Base-by-base conservation (phyloP, 129 eudicot genomes). In the Flaveria brownii region DNA sequence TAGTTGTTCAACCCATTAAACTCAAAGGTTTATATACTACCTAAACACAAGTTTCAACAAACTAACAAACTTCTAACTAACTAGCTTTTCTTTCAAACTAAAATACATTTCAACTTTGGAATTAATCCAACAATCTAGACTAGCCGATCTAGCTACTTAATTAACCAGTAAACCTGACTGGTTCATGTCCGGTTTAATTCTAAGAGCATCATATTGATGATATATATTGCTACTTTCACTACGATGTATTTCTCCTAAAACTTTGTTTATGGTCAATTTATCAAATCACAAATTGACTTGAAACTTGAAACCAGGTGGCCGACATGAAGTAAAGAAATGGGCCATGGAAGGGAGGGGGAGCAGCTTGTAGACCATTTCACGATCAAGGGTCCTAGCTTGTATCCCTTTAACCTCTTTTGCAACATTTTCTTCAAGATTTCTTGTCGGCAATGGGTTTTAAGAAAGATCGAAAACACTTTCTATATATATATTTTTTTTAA, bases 301-400 rank as follows among this genome's bases (percentile, higher is more conserved):
- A 75, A 28, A 75, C 71, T 74, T 76, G 43, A 51, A 51, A 66
- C 66, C 66, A 65, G 13, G 18, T 78, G 46, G 65, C 72, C 77
- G 82, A 71, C 82, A 78, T 60, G 50, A 78, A 46, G n/a, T 59
- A 30, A 42, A 60, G 82, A 71, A 71, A 71, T 78, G 77, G 82
- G 66, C 77, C 72, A 78, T 47, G 46, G 42, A 61, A 61, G 67
- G 46, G 77, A 17, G 52, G 10, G 69, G 78, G 77, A 22, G 77
- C 73, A 69, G 68, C 55, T 56, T 10, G 46, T 14, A 69, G 81
- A 78, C 82, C 71, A 36, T 23, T 60, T 61, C 82, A 78, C 82
- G 77, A 78, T 78, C 65, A 60, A 60, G 77, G 77, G 82, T 70
- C 82, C 77, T 70, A 60, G 30, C 20, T 50, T 62, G 82, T 72